Evolutionary conservation across 306 rosid genomes (phyloP).

Genomic region (Fragaria iinumae): DNA sequence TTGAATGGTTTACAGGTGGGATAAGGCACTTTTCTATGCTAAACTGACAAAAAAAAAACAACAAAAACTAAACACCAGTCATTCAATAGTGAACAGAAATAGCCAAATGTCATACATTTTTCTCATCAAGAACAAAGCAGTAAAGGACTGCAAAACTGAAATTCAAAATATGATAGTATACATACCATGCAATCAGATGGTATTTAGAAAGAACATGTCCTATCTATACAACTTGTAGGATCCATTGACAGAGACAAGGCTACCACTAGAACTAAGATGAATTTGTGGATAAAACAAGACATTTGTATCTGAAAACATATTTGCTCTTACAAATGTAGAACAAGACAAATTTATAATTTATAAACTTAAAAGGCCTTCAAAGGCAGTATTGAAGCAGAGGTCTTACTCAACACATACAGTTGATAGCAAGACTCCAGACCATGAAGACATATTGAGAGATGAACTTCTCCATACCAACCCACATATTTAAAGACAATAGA

Average conservation of each 20-base stretch:
- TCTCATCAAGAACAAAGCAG: background rate
- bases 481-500: constrained; percentile 20
- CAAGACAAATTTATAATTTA: background rate
- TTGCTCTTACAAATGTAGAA: constrained; percentile 7
- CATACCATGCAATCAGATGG: background rate
- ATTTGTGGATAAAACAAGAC: background rate
- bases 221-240: background rate
- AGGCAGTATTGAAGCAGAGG: background rate
- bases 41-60: background rate
- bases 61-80: background rate
- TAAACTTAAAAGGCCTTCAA: background rate
- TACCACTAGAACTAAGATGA: constrained; percentile 1
- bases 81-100: background rate
- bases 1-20: background rate
- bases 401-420: constrained; percentile 12
- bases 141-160: background rate
- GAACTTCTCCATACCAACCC: constrained; percentile 35
- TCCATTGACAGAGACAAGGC: background rate
- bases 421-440: constrained; percentile 18
- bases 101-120: background rate
- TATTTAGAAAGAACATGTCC: background rate
- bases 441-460: constrained; percentile 10
- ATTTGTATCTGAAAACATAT: constrained; percentile 1
- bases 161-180: background rate
- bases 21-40: background rate